These are phyloP conservation scores for Moniliophthora roreri DNA, from an alignment of 1,284 basidiomycete species.

Conservation along the genomic window DNA sequence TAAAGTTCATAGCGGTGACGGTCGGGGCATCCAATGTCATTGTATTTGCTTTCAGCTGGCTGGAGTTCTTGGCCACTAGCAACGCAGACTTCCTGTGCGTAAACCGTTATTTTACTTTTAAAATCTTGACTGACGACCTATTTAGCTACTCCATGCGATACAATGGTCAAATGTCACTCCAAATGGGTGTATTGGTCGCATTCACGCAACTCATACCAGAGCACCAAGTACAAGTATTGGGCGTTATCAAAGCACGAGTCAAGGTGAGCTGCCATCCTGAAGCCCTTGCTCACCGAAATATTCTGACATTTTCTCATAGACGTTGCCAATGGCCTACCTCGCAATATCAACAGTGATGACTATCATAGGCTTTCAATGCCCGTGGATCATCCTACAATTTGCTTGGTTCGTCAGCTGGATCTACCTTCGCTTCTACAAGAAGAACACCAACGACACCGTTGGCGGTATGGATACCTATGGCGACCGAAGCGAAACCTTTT, in stretches of 20 bases:
- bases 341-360: conserved; percentile 89
- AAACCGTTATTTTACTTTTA: conserved; percentile 5
- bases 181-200: conserved; percentile 88
- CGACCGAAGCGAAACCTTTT: conserved; percentile 94
- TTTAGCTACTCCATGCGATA: conserved; percentile 84
- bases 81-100: conserved; percentile 75
- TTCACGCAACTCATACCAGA: conserved; percentile 98
- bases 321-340: conserved; percentile 91
- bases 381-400: conserved; percentile 96
- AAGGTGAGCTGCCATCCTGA: conserved; percentile 60
- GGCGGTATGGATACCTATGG: conserved; percentile 72
- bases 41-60: conserved; percentile 79
- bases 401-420: conserved; percentile 96
- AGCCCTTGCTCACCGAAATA: neutral
- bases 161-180: conserved; percentile 92
- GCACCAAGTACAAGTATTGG: conserved; percentile 93
- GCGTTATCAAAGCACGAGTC: conserved; percentile 83
- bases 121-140: conserved; percentile 11
- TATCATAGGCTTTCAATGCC: conserved; percentile 86
- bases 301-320: conserved; percentile 45
- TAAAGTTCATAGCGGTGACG: conserved; percentile 83
- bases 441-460: conserved; percentile 60
- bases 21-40: conserved; percentile 87
- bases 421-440: conserved; percentile 96
- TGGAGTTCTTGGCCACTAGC: conserved; percentile 70